Evolutionary conservation across 768 basidiomycete species (phyloP), one percentile per base, ranked within the genome.

Genomic region (Suillus americanus): DNA sequence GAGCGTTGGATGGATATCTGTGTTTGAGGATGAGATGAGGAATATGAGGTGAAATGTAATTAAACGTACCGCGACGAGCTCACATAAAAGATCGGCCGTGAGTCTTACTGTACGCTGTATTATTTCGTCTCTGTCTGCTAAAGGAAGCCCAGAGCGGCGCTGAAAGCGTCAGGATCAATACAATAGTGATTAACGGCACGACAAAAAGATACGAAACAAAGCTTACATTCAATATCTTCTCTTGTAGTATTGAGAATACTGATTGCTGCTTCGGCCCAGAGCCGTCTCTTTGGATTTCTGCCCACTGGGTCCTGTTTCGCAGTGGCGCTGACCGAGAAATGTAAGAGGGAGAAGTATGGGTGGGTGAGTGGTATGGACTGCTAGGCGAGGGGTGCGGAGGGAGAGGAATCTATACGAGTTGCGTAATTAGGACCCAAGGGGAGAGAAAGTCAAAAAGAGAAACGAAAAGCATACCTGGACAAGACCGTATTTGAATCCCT

Each of bases 231-330:
- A 70, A 71, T 25, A 66, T 73, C 28, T 45, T 56, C 6, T 64
- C 63, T 57, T 79, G 77, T 8, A 68, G 70, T 41, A 74, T 74
- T 71, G 72, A 78, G 5, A 68, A 65, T 6, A 64, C 60, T 20
- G 74, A 90, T 57, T 0, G 90, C 92, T 65, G 90, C 90, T 5
- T 74, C 73, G 0, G 89, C 86, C 75, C 92, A 94, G 0, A 90
- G 77, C 56, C 85, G 87, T 64, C 88, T 82, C 77, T 89, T 90
- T 4, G 92, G 91, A 61, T 85, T 88, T 30, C 89, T 81, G 48
- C 91, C 92, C 0, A 89, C 85, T 0, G 87, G 83, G 69, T 94
- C 91, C 16, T 89, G 84, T 69, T 91, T 91, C 0, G 89, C 84
- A 1, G 84, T 78, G 5, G 84, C 82, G 68, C 86, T 89, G 48